These are phyloP conservation scores for Ilyonectria robusta DNA, from an alignment of 2,329 filamentous ascomycete species.

Conservation along the genomic window DNA sequence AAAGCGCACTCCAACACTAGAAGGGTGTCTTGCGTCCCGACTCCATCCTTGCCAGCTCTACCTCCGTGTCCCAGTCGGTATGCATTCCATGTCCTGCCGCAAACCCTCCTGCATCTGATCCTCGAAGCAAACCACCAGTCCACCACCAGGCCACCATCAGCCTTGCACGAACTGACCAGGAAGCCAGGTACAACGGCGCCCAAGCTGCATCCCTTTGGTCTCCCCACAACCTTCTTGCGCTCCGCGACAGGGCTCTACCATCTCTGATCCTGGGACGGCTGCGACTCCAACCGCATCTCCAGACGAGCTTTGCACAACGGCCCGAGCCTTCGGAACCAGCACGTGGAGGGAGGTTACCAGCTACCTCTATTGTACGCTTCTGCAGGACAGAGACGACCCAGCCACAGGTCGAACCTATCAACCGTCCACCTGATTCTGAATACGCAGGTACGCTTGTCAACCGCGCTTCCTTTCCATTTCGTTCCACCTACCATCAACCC, in stretches of 20 bases:
- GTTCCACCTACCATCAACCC: conserved; percentile 7
- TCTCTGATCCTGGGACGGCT: conserved; percentile 28
- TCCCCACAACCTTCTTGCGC: conserved; percentile 35
- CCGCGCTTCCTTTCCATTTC: conserved; percentile 4
- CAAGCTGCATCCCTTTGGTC: conserved; percentile 33
- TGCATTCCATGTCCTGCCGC: conserved; percentile 29
- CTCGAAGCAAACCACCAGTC: conserved; percentile 31
- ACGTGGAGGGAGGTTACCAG: conserved; percentile 44
- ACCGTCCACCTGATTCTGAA: neutral
- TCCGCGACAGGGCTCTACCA: conserved; percentile 25
- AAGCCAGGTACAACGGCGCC: conserved; percentile 35
- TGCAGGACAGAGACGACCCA: conserved; percentile 26
- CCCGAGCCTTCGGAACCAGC: conserved; percentile 41
- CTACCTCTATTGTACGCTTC: conserved; percentile 27
- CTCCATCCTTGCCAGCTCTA: conserved; percentile 35
- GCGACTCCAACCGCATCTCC: conserved; percentile 32
- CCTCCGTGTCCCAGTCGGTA: conserved; percentile 32
- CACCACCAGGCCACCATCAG: conserved; percentile 4
- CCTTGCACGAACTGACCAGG: conserved; percentile 38
- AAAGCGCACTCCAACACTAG: conserved; percentile 33
- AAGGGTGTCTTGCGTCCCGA: conserved; percentile 39
- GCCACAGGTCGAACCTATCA: neutral
- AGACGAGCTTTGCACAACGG: conserved; percentile 41
- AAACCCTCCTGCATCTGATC: conserved; percentile 30
- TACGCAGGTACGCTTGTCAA: conserved; percentile 17